phyloP scores from a whole-genome alignment of 805 yeast genomes.

The Blastobotrys attinorum region DNA sequence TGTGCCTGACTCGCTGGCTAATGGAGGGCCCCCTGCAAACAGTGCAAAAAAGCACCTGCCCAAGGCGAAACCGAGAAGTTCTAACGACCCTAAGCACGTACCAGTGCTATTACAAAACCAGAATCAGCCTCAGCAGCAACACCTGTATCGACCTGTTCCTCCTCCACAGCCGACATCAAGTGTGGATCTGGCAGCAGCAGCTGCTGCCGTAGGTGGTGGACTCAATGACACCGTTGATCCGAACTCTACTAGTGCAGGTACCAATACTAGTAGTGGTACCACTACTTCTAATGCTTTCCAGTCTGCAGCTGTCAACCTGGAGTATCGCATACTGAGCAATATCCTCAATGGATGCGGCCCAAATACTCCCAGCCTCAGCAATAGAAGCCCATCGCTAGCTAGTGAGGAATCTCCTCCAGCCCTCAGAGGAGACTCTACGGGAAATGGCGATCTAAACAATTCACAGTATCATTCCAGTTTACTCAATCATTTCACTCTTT shows the following conservation, averaged over 20 bases:
- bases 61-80: background rate
- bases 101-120: background rate
- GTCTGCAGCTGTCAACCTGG: conserved; percentile 29
- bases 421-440: background rate
- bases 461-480: background rate
- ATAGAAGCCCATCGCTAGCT: conserved; percentile 13
- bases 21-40: background rate
- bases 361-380: background rate
- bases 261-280: background rate
- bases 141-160: no score
- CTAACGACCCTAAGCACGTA: background rate
- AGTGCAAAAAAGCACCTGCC: background rate
- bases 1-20: conserved; percentile 32
- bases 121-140: background rate
- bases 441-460: no score
- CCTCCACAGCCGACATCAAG: background rate
- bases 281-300: conserved; percentile 18
- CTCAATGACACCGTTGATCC: background rate
- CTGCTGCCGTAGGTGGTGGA: background rate
- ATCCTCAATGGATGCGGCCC: conserved; percentile 20
- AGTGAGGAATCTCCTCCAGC: conserved; percentile 14
- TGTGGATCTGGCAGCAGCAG: background rate
- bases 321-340: conserved; percentile 28
- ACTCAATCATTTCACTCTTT: conserved; percentile 15
- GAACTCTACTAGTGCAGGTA: background rate